Evolutionary conservation across 805 yeast species (phyloP), one percentile per base, ranked within the genome.

Genomic region (Lachancea quebecensis): DNA sequence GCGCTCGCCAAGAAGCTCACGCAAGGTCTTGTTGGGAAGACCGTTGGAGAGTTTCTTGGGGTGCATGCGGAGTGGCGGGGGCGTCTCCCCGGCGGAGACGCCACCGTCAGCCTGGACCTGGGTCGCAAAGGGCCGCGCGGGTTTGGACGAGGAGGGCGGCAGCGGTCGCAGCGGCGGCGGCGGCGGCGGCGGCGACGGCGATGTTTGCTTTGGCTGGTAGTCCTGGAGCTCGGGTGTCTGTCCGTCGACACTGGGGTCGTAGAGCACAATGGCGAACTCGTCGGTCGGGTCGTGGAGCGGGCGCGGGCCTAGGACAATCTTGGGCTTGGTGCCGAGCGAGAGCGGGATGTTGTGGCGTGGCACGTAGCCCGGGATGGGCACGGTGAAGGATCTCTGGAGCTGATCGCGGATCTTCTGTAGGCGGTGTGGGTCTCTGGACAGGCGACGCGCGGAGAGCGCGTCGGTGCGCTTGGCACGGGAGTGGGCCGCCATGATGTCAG

Each of bases 231-330:
- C 35, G 12, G 54, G 52, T 41, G 64, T 65, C 34, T 63, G 60
- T n/a, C 69, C 75, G 58, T 93, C 98, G 2, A 91, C 82, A 0
- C 98, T 86, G 0, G 99, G 99, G 63, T 93, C 99, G 58, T 88
- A 93, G 38, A 93, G 70, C 1, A 93, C 97, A 45, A 93, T 87
- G 2, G 99, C 97, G 56, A 86, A 81, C 61, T 93, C 97, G 49
- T 83, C 89, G 37, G 82, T 74, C 0, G 99, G 99, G 66, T 93
- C 99, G 60, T 91, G 95, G n/a, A 93, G 71, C 1, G 99, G 95
- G 47, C 89, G 69, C 3, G 98, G 95, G n/a, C 86, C 85, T 43
- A 86, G 66, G 1, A 77, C 70, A 1, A 79, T 75, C 50, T 79
- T 77, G 33, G 83, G 76, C 50, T 83, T 77, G 47, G 89, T 88